These are phyloP conservation scores for Metarhizium sp. DNA, from an alignment of 2,329 filamentous ascomycete genomes.

Conservation along the genomic window DNA sequence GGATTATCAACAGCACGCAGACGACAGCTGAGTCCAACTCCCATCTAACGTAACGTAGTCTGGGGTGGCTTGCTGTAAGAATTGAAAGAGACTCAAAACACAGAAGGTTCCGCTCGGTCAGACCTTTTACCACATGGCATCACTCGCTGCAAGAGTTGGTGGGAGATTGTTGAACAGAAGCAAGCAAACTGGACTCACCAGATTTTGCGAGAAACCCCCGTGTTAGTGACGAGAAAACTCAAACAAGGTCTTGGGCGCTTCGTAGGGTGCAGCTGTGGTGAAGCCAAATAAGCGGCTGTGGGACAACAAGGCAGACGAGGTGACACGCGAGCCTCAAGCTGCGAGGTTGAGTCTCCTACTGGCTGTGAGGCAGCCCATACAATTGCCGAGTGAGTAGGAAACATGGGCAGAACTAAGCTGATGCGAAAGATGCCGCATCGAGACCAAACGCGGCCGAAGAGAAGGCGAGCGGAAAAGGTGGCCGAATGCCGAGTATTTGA, in stretches of 20 bases:
- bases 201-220: background rate
- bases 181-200: background rate
- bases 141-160: slow-evolving; percentile 25
- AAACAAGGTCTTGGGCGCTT: background rate
- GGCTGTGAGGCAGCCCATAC: background rate
- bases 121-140: slow-evolving; percentile 59
- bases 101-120: slow-evolving; percentile 41
- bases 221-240: background rate
- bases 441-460: background rate
- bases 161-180: background rate
- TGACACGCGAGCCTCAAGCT: background rate
- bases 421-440: background rate
- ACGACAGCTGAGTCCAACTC: background rate
- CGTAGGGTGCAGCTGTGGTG: background rate
- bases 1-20: background rate
- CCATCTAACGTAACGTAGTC: background rate
- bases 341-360: background rate
- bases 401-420: background rate
- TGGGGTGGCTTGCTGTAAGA: background rate
- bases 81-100: slow-evolving; percentile 26
- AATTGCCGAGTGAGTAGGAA: background rate
- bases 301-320: background rate
- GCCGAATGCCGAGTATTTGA: background rate
- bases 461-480: background rate
- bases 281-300: background rate